phyloP scores from a whole-genome alignment of 2,329 filamentous ascomycete genomes.

The Pseudogymnoascus sp. region DNA sequence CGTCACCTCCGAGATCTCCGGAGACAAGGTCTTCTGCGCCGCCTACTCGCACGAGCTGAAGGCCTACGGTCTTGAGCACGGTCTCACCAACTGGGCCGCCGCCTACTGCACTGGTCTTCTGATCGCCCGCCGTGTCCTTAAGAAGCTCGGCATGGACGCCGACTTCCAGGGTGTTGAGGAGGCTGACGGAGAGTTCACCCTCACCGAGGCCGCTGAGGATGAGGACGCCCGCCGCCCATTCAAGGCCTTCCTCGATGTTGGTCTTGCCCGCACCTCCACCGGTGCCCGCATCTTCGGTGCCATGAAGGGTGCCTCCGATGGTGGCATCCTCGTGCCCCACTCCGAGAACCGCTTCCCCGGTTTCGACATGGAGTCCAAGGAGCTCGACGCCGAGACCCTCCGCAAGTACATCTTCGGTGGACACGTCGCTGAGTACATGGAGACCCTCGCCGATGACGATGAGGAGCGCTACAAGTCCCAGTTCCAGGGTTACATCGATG shows the following conservation, averaged over 20 bases:
- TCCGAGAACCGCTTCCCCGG: conserved; percentile 99
- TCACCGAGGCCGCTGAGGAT: conserved; percentile 85
- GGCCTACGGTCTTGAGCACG: conserved; percentile 95
- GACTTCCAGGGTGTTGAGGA: conserved; percentile 94
- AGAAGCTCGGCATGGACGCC: conserved; percentile 94
- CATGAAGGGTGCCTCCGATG: conserved; percentile 99
- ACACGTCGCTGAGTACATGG: conserved; percentile 99
- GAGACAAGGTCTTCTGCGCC: conserved; percentile 91
- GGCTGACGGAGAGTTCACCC: conserved; percentile 87
- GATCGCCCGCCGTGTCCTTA: conserved; percentile 90
- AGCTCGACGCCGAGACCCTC: conserved; percentile 93
- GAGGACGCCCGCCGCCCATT: conserved; percentile 91
- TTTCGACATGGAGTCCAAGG: conserved; percentile 94
- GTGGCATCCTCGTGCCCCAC: conserved; percentile 94
- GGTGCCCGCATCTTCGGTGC: conserved; percentile 98
- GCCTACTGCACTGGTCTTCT: conserved; percentile 96
- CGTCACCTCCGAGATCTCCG: conserved; percentile 88
- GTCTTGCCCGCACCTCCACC: conserved; percentile 93
- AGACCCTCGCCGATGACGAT: conserved; percentile 97
- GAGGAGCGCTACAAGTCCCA: conserved; percentile 99
- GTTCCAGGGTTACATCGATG: conserved; percentile 96
- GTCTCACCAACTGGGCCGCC: conserved; percentile 99
- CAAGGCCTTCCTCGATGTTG: conserved; percentile 98
- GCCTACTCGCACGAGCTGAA: conserved; percentile 97
- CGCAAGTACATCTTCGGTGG: conserved; percentile 99